Evolutionary conservation across 2,329 filamentous ascomycete genomes (phyloP).

Genomic region (Aspergillus carbonarius): DNA sequence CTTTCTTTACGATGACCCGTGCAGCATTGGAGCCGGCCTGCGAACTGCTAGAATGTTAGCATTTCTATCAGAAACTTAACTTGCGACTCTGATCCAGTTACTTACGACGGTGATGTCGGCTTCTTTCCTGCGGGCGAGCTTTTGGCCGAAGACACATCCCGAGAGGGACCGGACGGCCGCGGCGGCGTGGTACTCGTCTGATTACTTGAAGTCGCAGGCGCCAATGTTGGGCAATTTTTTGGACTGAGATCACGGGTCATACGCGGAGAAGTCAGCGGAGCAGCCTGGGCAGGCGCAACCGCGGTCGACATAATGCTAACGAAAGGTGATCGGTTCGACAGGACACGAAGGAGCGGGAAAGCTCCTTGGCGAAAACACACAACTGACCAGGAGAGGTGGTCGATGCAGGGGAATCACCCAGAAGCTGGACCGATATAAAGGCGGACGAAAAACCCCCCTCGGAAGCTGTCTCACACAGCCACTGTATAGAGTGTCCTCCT

Average conservation of each 20-base stretch:
- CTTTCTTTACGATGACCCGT: conserved; percentile 94
- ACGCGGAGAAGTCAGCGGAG: conserved; percentile 46
- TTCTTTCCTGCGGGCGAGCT: conserved; percentile 39
- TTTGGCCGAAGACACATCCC: conserved; percentile 35
- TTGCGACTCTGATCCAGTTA: conserved; percentile 14
- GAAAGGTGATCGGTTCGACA: background rate
- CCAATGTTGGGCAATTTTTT: conserved; percentile 44
- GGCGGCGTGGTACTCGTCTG: conserved; percentile 37
- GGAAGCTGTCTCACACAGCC: conserved; percentile 7
- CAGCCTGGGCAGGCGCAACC: conserved; percentile 46
- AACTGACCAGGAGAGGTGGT: background rate
- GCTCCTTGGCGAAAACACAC: conserved; percentile 1
- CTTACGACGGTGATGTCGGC: conserved; percentile 50
- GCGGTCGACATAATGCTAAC: conserved; percentile 47
- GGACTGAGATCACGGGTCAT: conserved; percentile 46
- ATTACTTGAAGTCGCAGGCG: conserved; percentile 34
- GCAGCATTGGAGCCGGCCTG: conserved; percentile 56
- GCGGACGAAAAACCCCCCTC: conserved; percentile 3
- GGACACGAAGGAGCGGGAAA: background rate
- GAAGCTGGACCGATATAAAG: conserved; percentile 3
- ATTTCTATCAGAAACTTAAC: background rate
- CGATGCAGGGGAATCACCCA: conserved; percentile 1
- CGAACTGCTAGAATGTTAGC: conserved; percentile 24
- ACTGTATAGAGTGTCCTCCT: conserved; percentile 12
- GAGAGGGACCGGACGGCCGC: conserved; percentile 31